phyloP scores from a whole-genome alignment of 2,329 filamentous ascomycete species.

The Tympanopsis confertula region DNA sequence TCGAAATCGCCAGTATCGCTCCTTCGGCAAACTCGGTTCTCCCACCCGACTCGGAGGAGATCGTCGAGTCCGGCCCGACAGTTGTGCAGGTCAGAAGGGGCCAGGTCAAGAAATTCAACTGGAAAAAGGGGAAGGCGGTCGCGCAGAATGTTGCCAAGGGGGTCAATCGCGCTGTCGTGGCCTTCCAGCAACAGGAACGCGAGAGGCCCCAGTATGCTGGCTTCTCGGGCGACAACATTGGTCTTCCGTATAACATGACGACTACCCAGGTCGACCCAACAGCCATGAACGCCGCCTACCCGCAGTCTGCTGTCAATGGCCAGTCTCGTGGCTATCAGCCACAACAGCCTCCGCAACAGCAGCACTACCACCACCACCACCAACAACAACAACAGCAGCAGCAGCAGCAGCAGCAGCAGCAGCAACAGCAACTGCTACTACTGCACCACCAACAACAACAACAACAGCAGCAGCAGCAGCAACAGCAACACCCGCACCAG shows the following conservation, averaged over 20 bases:
- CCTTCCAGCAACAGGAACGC: conserved; percentile 48
- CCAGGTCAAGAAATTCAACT: conserved; percentile 93
- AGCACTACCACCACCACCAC: conserved; percentile 8
- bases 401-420: conserved; percentile 6
- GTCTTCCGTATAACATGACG: conserved; percentile 61
- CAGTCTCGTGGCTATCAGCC: conserved; percentile 15
- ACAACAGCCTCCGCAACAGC: conserved; percentile 17
- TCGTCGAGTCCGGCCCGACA: conserved; percentile 65
- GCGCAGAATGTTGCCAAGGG: conserved; percentile 91
- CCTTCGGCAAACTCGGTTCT: conserved; percentile 31
- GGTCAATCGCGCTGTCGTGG: conserved; percentile 80
- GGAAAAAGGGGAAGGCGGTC: conserved; percentile 93
- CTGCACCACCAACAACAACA: conserved; percentile 3
- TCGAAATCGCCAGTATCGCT: conserved; percentile 36
- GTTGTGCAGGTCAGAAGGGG: conserved; percentile 91
- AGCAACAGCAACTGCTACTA: not conserved
- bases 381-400: conserved; percentile 10
- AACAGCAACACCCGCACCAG: conserved; percentile 12
- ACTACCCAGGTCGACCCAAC: conserved; percentile 38
- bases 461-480: conserved; percentile 11
- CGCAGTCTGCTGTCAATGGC: not conserved
- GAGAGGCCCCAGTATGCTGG: conserved; percentile 40
- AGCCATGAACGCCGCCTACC: not conserved
- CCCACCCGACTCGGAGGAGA: conserved; percentile 57
- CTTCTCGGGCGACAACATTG: conserved; percentile 51